Evolutionary conservation across 164 flowering plant genomes (phyloP), one percentile per base, ranked within the genome.

Genomic region (Paratinospora sagittata): DNA sequence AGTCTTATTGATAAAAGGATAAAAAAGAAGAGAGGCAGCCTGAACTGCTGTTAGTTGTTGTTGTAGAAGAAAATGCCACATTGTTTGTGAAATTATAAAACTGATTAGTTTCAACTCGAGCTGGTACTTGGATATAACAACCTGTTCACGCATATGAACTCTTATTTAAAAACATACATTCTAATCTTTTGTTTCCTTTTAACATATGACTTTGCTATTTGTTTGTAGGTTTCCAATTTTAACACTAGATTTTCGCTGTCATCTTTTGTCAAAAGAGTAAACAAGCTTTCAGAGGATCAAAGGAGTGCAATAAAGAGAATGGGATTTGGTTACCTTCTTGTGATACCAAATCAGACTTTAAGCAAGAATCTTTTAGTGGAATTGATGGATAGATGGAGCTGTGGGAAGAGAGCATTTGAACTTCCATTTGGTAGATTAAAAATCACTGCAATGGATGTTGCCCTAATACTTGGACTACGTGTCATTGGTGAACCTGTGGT

Each of bases 371-470:
- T 82, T 10, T 73, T 84, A 19, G 78, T 72, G 14, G 83, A 84
- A 64, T 69, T 81, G 72, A 80, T 84, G 82, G 81, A 84, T 0
- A 79, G 78, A 23, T 82, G 84, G 87, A 73, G 33, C 33, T 60
- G 66, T 63, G 72, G 75, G 37, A 74, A 70, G 47, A 72, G 66
- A 2, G 79, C 74, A 16, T 84, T 82, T 70, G 33, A 62, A 45
- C 76, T 83, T 41, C 73, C 69, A 34, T 75, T 74, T 2, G 77
- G 81, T 13, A 74, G 73, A 19, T 23, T 83, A 13, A 41, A 68
- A 3, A 73, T 80, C 6, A 74, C 77, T 5, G 60, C 49, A 2
- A 26, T 78, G 71, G 86, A 83, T 69, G 80, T 78, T 21, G 82
- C 83, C 12, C 12, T 83, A 49, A 78, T 83, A 47, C 39, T 83